Conservation (phyloP, 2,329 filamentous ascomycete genomes). For the Paraconiothyrium sp. region DNA sequence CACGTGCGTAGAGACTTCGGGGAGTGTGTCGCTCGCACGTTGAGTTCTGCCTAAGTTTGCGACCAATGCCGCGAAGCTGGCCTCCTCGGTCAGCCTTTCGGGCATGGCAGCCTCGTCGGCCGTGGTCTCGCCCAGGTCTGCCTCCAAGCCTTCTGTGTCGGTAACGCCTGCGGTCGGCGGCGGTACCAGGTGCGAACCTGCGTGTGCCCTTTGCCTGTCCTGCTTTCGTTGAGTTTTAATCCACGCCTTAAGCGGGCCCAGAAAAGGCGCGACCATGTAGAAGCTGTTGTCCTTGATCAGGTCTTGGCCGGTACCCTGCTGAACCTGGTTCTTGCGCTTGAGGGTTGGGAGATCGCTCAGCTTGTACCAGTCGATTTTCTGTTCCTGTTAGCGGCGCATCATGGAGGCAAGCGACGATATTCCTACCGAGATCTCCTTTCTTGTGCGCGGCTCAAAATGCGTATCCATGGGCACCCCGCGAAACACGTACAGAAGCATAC, state of each 20-base stretch:
- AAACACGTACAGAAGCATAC: slow-evolving; percentile 92
- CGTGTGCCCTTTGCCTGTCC: slow-evolving; percentile 62
- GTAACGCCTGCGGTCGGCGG: slow-evolving; percentile 33
- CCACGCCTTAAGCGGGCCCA: slow-evolving; percentile 88
- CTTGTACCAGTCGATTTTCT: slow-evolving; percentile 92
- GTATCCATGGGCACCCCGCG: slow-evolving; percentile 87
- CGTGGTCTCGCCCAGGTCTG: slow-evolving; percentile 38
- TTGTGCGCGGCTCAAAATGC: slow-evolving; percentile 85
- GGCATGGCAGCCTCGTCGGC: slow-evolving; percentile 32
- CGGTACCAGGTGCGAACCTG: slow-evolving; percentile 28
- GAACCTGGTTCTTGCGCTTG: slow-evolving; percentile 71
- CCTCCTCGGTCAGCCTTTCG: slow-evolving; percentile 24
- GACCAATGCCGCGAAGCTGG: slow-evolving; percentile 44
- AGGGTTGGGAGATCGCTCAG: slow-evolving; percentile 87
- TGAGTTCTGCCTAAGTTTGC: slow-evolving; percentile 41
- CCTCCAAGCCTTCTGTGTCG: slow-evolving; percentile 43
- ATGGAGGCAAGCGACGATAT: not conserved
- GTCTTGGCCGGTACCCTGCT: slow-evolving; percentile 63
- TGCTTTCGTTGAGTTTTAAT: slow-evolving; percentile 82
- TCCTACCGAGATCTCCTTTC: slow-evolving; percentile 86
- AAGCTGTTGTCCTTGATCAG: slow-evolving; percentile 82
- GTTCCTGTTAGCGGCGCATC: slow-evolving; percentile 17
- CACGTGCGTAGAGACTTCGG: slow-evolving; percentile 40
- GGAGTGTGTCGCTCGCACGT: slow-evolving; percentile 36
- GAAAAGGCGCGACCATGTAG: slow-evolving; percentile 97